Evolutionary conservation across 345 rosid genomes (phyloP).

Genomic region (Sonneratia caseolaris): DNA sequence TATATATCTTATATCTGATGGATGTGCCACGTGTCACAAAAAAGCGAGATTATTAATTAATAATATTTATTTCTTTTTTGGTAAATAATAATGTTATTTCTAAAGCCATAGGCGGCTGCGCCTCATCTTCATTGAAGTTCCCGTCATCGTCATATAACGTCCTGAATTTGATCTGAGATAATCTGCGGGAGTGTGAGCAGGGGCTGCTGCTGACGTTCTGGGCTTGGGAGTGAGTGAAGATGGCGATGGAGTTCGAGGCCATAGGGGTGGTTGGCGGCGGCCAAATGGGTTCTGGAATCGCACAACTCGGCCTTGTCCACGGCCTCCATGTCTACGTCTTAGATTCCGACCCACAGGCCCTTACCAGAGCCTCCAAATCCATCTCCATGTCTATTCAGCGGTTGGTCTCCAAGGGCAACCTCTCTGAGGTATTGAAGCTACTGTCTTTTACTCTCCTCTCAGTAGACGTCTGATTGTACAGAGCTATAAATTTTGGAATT

Average conservation of each 20-base stretch:
- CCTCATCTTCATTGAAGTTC: too few relatives aligned
- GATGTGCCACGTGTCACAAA: too few relatives aligned
- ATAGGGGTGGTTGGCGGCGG: constrained; percentile 79
- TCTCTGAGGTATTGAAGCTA: constrained; percentile 41
- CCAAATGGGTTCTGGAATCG: constrained; percentile 97
- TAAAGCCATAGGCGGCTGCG: too few relatives aligned
- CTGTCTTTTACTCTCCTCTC: not conserved
- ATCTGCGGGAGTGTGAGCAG: not conserved
- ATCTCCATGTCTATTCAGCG: constrained; percentile 52
- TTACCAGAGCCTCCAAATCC: constrained; percentile 42
- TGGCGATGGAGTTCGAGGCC: constrained; percentile 34
- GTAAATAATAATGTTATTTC: too few relatives aligned
- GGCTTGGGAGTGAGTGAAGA: constrained; percentile 1
- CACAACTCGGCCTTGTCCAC: constrained; percentile 64
- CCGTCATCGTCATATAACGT: not conserved
- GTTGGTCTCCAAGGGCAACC: constrained; percentile 50
- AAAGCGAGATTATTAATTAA: too few relatives aligned
- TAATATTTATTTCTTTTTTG: too few relatives aligned
- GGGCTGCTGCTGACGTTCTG: not conserved
- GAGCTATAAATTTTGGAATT: not conserved
- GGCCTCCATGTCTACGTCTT: constrained; percentile 57
- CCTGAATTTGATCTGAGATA: not conserved
- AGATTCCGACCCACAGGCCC: constrained; percentile 57
- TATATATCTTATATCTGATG: not conserved
- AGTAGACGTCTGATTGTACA: not conserved